A percentile compares a stretch with the other conserved stretches of the same genome.
Evolutionary conservation across 306 rosid species (phyloP).

Genomic region (Cercis canadensis): DNA sequence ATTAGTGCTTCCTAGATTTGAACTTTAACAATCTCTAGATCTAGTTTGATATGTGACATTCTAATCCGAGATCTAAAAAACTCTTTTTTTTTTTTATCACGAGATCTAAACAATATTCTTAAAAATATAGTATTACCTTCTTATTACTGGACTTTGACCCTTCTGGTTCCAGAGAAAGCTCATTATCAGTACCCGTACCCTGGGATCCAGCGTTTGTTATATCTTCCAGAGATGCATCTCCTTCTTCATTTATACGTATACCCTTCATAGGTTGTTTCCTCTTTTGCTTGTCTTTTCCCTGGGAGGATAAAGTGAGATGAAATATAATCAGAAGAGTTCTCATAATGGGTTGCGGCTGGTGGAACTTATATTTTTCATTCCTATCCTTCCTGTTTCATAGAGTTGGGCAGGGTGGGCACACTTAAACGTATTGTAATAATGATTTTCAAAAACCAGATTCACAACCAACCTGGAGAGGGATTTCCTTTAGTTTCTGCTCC

Average conservation of each 20-base stretch:
- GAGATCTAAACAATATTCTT: too few species aligned
- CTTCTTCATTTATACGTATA: constrained; percentile 86
- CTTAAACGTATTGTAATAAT: constrained; percentile 35
- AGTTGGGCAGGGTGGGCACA: constrained; percentile 2
- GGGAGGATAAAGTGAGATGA: constrained; percentile 35
- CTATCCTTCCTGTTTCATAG: constrained; percentile 7
- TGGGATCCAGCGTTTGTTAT: constrained; percentile 51
- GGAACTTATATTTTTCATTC: constrained; percentile 6
- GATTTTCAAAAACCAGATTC: constrained; percentile 28
- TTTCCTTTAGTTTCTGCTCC: constrained; percentile 88
- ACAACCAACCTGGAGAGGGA: constrained; percentile 75
- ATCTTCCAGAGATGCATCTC: constrained; percentile 93
- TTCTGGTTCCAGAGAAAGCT: constrained; percentile 62
- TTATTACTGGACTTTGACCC: constrained; percentile 68
- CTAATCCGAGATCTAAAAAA: too few species aligned
- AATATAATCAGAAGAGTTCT: constrained; percentile 25
- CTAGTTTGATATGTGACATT: too few species aligned
- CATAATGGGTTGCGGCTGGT: constrained; percentile 27
- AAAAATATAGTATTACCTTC: constrained; percentile 58
- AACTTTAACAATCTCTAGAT: background rate
- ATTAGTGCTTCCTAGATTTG: too few species aligned
- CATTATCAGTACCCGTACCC: constrained; percentile 61
- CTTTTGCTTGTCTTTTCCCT: constrained; percentile 88
- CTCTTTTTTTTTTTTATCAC: too few species aligned
- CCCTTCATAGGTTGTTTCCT: constrained; percentile 74